Conservation (phyloP, 768 basidiomycete genomes). For the Auriscalpium microsporum region DNA sequence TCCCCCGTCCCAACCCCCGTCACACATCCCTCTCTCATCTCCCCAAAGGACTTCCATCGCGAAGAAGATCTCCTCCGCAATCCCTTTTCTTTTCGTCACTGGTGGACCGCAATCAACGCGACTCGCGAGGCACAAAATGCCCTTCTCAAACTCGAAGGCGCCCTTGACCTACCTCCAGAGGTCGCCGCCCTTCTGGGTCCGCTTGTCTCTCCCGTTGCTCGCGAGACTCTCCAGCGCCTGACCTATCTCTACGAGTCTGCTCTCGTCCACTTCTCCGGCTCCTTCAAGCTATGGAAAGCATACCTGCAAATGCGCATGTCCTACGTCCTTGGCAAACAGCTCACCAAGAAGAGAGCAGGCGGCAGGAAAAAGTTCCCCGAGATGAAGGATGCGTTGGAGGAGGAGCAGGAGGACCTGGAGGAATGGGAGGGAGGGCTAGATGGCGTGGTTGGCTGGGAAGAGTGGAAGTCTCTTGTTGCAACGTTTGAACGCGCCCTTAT, state of each 20-base stretch:
- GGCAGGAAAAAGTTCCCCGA: slow-evolving; percentile 89
- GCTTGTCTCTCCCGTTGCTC: slow-evolving; percentile 61
- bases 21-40: slow-evolving; percentile 69
- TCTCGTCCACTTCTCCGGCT: slow-evolving; percentile 75
- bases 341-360: slow-evolving; percentile 67
- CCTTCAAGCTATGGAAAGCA: slow-evolving; percentile 94
- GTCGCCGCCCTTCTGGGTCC: slow-evolving; percentile 62
- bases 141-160: slow-evolving; percentile 48
- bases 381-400: slow-evolving; percentile 84
- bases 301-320: slow-evolving; percentile 79
- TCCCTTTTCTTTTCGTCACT: slow-evolving; percentile 83
- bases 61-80: slow-evolving; percentile 94
- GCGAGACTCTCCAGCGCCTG: slow-evolving; percentile 73
- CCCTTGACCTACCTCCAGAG: slow-evolving; percentile 40
- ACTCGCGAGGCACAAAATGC: slow-evolving; percentile 58
- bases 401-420: slow-evolving; percentile 70
- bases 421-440: slow-evolving; percentile 85
- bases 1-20: slow-evolving; percentile 75
- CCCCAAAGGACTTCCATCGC: slow-evolving; percentile 67
- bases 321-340: slow-evolving; percentile 75
- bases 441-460: slow-evolving; percentile 87
- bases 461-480: slow-evolving; percentile 86
- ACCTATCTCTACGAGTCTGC: slow-evolving; percentile 94
- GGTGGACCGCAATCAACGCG: slow-evolving; percentile 81
- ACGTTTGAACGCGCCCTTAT: slow-evolving; percentile 88